These are phyloP conservation scores for Sutorius eximius DNA, from an alignment of 1,284 basidiomycete genomes.

Conservation along the genomic window DNA sequence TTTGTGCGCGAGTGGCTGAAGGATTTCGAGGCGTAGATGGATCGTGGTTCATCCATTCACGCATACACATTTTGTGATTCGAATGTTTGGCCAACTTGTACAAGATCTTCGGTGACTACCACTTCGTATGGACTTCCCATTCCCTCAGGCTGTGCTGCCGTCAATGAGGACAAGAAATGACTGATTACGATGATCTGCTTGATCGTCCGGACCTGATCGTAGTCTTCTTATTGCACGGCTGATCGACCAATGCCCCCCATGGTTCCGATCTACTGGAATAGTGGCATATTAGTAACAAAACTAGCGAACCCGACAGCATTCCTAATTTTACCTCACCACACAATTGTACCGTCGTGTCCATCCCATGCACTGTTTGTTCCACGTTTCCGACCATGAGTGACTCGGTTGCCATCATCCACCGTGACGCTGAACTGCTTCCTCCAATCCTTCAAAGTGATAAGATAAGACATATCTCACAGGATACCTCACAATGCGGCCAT, in stretches of 20 bases:
- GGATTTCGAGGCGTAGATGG: constrained; percentile 45
- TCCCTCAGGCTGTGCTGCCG: background rate
- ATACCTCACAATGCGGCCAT: background rate
- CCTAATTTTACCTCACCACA: constrained; percentile 11
- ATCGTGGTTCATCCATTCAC: background rate
- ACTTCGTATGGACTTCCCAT: no score
- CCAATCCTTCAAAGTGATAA: constrained; percentile 12
- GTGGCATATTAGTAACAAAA: no score
- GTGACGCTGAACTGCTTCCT: constrained; percentile 7
- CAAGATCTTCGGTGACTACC: no score
- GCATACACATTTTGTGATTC: background rate
- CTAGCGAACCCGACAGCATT: background rate
- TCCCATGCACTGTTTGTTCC: constrained; percentile 10
- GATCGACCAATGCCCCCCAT: constrained; percentile 94
- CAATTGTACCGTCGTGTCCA: constrained; percentile 17
- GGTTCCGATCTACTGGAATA: background rate
- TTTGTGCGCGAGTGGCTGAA: constrained; percentile 86
- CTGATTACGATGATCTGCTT: no score
- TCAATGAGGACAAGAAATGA: background rate
- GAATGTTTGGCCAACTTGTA: background rate
- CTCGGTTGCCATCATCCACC: background rate
- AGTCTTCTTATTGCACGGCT: constrained; percentile 31
- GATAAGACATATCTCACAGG: background rate
- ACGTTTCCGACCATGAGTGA: constrained; percentile 4
- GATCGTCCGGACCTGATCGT: background rate